These are phyloP conservation scores for Phaffia rhodozyma DNA, from an alignment of 1,284 basidiomycete species.

Conservation along the genomic window DNA sequence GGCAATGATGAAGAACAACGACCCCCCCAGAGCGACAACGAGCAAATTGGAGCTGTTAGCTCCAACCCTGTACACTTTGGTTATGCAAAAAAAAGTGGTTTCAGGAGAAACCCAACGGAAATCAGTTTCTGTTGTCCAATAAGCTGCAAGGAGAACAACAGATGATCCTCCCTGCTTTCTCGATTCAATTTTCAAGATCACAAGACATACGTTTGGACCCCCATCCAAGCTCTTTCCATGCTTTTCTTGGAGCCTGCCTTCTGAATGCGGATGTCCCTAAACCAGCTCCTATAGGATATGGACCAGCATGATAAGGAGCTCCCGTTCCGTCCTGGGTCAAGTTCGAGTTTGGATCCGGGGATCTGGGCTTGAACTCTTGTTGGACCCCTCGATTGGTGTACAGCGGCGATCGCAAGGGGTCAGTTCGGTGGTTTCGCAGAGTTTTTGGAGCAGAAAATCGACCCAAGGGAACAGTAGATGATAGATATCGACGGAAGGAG, in stretches of 20 bases:
- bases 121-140: background rate
- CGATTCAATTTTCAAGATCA: background rate
- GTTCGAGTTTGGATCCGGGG: no score
- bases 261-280: background rate
- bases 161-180: background rate
- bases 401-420: background rate
- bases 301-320: conserved; percentile 7
- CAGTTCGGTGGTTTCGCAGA: conserved; percentile 22
- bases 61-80: background rate
- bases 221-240: conserved; percentile 5
- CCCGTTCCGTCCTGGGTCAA: background rate
- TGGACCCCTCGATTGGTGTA: no score
- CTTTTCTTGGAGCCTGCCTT: background rate
- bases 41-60: background rate
- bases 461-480: no score
- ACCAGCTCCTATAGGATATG: conserved; percentile 7
- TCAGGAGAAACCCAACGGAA: background rate
- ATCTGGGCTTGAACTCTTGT: no score
- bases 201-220: conserved; percentile 1
- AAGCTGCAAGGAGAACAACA: background rate
- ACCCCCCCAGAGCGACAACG: conserved; percentile 2
- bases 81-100: background rate
- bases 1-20: conserved; percentile 2
- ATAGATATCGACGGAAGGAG: no score
- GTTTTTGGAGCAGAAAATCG: conserved; percentile 22